These are phyloP conservation scores for Ulota crispa DNA, from an alignment of 225 moss, liverwort and hornwort species.

Conservation along the genomic window DNA sequence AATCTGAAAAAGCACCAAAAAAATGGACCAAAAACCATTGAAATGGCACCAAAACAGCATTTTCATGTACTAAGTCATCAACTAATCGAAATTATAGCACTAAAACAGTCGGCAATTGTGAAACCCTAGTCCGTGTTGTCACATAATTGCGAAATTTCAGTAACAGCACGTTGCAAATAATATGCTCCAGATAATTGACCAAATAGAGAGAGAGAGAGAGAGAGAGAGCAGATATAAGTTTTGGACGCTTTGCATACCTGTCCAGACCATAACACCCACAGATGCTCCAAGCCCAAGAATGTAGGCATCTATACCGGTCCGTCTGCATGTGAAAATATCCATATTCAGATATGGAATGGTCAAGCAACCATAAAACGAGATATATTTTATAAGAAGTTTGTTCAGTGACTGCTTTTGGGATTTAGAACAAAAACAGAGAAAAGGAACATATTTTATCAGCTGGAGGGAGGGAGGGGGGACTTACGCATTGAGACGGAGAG, in stretches of 20 bases:
- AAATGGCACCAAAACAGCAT: not conserved
- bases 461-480: not conserved
- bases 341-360: conserved; percentile 6
- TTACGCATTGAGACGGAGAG: conserved; percentile 81
- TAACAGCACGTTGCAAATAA: not conserved
- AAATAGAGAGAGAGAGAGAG: not conserved
- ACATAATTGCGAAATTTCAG: not conserved
- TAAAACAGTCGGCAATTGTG: not conserved
- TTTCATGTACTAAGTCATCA: not conserved
- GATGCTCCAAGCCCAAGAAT: conserved; percentile 84
- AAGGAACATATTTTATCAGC: not conserved
- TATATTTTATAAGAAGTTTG: not conserved
- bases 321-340: conserved; percentile 40
- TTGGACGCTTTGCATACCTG: conserved; percentile 46
- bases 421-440: conserved; percentile 16
- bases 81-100: not conserved
- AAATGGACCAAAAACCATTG: not conserved
- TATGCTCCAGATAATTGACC: conserved; percentile 5
- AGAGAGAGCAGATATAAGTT: not conserved
- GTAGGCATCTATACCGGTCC: conserved; percentile 83
- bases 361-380: not conserved
- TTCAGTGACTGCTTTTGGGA: not conserved
- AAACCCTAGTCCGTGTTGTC: not conserved
- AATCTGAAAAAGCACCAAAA: not conserved
- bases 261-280: conserved; percentile 85